Evolutionary conservation across 306 rosid species (phyloP).

Genomic region (Cicer judaicum): DNA sequence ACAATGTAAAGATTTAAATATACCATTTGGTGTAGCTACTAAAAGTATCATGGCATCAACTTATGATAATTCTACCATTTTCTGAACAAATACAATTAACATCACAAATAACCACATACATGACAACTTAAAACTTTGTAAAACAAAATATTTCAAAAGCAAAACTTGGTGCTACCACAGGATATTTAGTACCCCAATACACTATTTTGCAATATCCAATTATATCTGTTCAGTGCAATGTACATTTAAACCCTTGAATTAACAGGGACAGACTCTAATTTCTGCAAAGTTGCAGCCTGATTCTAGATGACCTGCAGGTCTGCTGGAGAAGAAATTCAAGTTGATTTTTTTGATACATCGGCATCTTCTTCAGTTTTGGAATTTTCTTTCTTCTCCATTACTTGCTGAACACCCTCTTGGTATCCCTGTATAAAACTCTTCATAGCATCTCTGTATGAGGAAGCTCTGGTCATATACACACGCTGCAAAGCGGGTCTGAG

Average conservation of each 20-base stretch:
- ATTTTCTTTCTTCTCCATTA: conserved; percentile 65
- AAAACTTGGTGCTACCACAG: not conserved
- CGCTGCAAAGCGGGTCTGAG: conserved; percentile 86
- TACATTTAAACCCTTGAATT: conserved; percentile 11
- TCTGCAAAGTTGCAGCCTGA: conserved; percentile 35
- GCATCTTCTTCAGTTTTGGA: conserved; percentile 57
- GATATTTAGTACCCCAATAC: conserved; percentile 37
- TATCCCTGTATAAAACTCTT: conserved; percentile 83
- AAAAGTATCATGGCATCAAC: conserved; percentile 11
- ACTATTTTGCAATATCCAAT: conserved; percentile 32
- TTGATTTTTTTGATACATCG: conserved; percentile 46
- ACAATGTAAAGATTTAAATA: not conserved
- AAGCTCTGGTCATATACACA: conserved; percentile 88
- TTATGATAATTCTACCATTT: conserved; percentile 13
- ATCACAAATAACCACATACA: conserved; percentile 2
- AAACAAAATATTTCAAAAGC: conserved; percentile 24
- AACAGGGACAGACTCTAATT: conserved; percentile 28
- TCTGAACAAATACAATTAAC: conserved; percentile 9
- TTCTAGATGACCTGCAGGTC: conserved; percentile 22
- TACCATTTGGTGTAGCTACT: conserved; percentile 22
- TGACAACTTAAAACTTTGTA: conserved; percentile 3
- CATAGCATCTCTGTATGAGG: conserved; percentile 85
- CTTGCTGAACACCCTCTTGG: conserved; percentile 79
- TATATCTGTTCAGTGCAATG: not conserved
- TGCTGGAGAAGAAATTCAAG: conserved; percentile 47